phyloP scores from a whole-genome alignment of 495 filamentous ascomycete genomes.

The Neurospora sp. region DNA sequence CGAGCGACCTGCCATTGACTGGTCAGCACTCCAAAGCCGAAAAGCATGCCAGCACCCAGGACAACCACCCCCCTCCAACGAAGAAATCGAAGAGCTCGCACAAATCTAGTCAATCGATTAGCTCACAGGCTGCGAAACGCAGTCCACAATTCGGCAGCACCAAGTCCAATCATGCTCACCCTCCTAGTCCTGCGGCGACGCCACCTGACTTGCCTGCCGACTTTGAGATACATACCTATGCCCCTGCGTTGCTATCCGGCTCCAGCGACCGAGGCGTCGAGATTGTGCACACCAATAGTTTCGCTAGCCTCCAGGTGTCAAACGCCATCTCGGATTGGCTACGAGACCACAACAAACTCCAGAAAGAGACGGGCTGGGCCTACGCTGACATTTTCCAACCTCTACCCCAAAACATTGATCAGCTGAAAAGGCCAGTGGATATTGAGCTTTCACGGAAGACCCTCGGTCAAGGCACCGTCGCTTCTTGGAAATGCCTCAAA shows the following conservation, averaged over 20 bases:
- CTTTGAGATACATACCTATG: slow-evolving; percentile 53
- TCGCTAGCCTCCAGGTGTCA: slow-evolving; percentile 57
- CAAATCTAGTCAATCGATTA: slow-evolving; percentile 58
- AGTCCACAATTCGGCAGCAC: slow-evolving; percentile 40
- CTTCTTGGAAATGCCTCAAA: slow-evolving; percentile 63
- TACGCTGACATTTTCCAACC: slow-evolving; percentile 42
- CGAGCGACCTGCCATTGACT: slow-evolving; percentile 41
- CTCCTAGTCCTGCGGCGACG: slow-evolving; percentile 45
- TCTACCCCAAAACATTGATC: slow-evolving; percentile 28
- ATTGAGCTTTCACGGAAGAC: slow-evolving; percentile 37
- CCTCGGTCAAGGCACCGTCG: slow-evolving; percentile 29
- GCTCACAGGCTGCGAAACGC: slow-evolving; percentile 46
- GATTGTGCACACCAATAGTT: slow-evolving; percentile 52
- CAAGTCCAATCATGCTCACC: slow-evolving; percentile 33
- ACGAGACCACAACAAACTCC: slow-evolving; percentile 45
- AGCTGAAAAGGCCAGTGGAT: slow-evolving; percentile 20
- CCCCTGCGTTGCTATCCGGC: slow-evolving; percentile 58
- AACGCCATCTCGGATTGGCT: slow-evolving; percentile 64
- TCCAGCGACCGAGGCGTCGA: slow-evolving; percentile 54
- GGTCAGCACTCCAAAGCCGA: slow-evolving; percentile 28
- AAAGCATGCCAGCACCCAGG: slow-evolving; percentile 28
- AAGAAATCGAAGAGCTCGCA: slow-evolving; percentile 76
- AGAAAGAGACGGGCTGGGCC: slow-evolving; percentile 32
- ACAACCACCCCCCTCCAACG: slow-evolving; percentile 26
- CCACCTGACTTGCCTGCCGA: slow-evolving; percentile 46